Percentiles rank a stretch among this genome's conserved stretches.
Evolutionary conservation across 1,284 basidiomycete genomes (phyloP).

Genomic region (Volvariella surrecta): DNA sequence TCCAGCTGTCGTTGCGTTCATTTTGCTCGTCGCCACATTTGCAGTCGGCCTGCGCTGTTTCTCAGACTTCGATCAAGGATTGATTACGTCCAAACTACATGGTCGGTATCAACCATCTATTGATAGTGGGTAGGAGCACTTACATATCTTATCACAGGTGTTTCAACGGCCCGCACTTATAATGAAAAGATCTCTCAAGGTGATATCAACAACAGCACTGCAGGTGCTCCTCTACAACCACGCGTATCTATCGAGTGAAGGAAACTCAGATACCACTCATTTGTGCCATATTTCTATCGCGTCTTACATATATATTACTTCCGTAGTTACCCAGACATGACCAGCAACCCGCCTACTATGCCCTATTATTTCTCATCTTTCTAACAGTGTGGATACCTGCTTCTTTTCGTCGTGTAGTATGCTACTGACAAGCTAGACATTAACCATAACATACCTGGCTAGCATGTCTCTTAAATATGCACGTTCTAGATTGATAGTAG

Average conservation of each 20-base stretch:
- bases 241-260: slow-evolving; percentile 42
- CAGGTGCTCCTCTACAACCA: slow-evolving; percentile 30
- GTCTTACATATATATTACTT: not conserved
- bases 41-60: slow-evolving; percentile 70
- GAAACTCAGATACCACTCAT: slow-evolving; percentile 2
- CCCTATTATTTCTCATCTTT: no score
- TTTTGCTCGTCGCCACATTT: slow-evolving; percentile 65
- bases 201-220: slow-evolving; percentile 30
- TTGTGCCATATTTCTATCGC: slow-evolving; percentile 1
- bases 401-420: no score
- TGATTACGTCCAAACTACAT: slow-evolving; percentile 59
- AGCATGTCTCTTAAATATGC: not conserved
- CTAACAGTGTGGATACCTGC: no score
- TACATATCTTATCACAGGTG: slow-evolving; percentile 26
- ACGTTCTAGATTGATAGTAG: not conserved
- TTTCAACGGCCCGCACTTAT: slow-evolving; percentile 39
- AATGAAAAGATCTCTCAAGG: slow-evolving; percentile 35
- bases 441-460: no score
- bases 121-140: slow-evolving; percentile 16
- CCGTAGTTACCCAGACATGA: no score
- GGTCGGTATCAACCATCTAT: slow-evolving; percentile 42
- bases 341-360: no score
- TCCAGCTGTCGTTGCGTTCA: slow-evolving; percentile 63
- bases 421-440: not conserved
- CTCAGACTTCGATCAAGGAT: slow-evolving; percentile 69